Evolutionary conservation across 345 rosid species (phyloP), one percentile per base, ranked within the genome.

Genomic region (Populus deltoides): DNA sequence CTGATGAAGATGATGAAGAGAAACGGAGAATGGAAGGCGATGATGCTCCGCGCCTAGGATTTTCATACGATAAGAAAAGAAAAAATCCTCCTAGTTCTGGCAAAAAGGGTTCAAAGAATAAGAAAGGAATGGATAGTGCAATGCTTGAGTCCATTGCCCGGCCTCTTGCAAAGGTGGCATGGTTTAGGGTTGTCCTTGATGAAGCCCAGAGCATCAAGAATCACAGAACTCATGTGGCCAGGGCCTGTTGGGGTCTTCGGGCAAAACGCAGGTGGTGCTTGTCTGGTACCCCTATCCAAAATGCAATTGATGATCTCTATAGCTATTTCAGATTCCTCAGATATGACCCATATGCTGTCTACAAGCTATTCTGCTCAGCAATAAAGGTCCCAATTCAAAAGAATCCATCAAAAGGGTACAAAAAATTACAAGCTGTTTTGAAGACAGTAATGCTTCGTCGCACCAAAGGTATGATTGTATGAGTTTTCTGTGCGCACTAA

Each of bases 161-260:
- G 66, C 97, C 99, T 76, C 92, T 96, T 79, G 92, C 98, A 15
- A 96, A 89, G 88, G 98, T 96, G 33, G 87, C 86, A 31, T 96
- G 99, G 99, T 96, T 96, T 84, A 90, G 98, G 84, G 92, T 96
- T 78, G 97, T 96, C 70, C 82, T 96, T 75, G 99, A 96, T 78
- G 99, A 96, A 87, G 99, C 99, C 36, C 99, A 96, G 84, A 92
- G 98, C 83, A 96, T 96, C 75, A 96, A 96, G 88, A 93, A 96
- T 86, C 88, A 89, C 88, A 92, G 87, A 85, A 96, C 99, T 78
- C 99, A 92, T 81, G 97, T 90, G 72, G 99, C 99, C 59, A 91
- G 98, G 79, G 98, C 99, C 57, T 96, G 99, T 77, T 95, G 98
- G 98, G 97, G 96, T 38, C 99, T 95, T 82, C 97, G 99, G 31